phyloP scores from a whole-genome alignment of 257 asterid species.

The Jacaranda mimosifolia region DNA sequence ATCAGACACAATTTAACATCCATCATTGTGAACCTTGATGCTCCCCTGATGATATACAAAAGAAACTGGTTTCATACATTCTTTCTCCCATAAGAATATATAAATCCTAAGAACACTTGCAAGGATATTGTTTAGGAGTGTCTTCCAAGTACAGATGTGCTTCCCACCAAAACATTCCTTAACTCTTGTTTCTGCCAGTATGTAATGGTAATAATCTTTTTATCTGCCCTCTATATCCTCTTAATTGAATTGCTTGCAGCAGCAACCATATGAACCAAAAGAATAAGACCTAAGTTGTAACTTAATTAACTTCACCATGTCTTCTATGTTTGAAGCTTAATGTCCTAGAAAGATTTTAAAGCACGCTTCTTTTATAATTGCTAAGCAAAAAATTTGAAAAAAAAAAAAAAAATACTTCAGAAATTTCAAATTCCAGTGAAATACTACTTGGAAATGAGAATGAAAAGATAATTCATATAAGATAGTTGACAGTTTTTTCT shows the following conservation, averaged over 20 bases:
- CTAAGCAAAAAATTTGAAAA: neutral
- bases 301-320: neutral
- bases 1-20: slow-evolving; percentile 10
- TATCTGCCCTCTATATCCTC: neutral
- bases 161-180: neutral
- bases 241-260: neutral
- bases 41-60: neutral
- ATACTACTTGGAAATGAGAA: neutral
- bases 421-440: neutral
- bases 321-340: neutral
- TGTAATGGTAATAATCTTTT: too few species aligned
- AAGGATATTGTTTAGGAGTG: neutral
- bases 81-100: neutral
- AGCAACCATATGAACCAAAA: slow-evolving; percentile 2
- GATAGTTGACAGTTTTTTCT: neutral
- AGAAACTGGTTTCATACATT: neutral
- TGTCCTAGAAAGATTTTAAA: neutral
- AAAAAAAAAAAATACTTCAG: neutral
- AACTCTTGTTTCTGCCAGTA: neutral
- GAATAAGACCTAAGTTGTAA: neutral
- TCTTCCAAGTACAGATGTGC: neutral
- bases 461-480: neutral
- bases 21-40: slow-evolving; percentile 7
- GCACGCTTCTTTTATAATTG: neutral
- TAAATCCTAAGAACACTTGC: neutral